Percentiles rank a stretch among this genome's conserved stretches.
Evolutionary conservation across 1,284 basidiomycete species (phyloP).

Genomic region (Farysia itapuensis): DNA sequence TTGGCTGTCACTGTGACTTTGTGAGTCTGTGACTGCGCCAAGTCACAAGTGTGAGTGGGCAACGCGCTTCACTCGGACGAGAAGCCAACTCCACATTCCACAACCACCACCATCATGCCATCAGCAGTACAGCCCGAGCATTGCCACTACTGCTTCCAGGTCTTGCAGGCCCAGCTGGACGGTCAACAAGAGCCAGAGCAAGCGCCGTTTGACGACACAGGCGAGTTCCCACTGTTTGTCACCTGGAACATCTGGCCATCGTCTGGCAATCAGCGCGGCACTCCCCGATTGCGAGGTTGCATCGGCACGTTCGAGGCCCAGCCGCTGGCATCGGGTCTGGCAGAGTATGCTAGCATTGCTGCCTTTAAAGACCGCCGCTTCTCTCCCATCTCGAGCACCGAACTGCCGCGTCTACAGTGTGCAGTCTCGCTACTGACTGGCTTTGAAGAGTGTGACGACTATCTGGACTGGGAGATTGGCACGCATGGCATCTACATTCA

Average conservation of each 20-base stretch:
- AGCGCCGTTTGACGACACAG: conserved; percentile 6
- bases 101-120: too few species aligned
- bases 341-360: conserved; percentile 78
- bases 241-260: conserved; percentile 79
- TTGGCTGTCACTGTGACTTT: too few species aligned
- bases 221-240: conserved; percentile 79
- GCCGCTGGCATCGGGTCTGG: conserved; percentile 74
- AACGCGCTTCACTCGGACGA: too few species aligned
- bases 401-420: conserved; percentile 81
- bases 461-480: conserved; percentile 89
- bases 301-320: conserved; percentile 89
- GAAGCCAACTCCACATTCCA: too few species aligned
- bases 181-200: conserved; percentile 5
- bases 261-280: conserved; percentile 64
- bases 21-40: too few species aligned
- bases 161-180: conserved; percentile 61
- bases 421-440: conserved; percentile 87
- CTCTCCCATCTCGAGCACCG: conserved; percentile 71
- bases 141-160: conserved; percentile 64
- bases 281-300: conserved; percentile 79
- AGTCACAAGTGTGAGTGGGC: too few species aligned
- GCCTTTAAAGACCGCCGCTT: conserved; percentile 65
- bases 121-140: conserved; percentile 56
- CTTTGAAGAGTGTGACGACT: conserved; percentile 80
- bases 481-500: conserved; percentile 88